A percentile compares a stretch with the other conserved stretches of the same genome.
These are phyloP conservation scores for Cucurbita pepo DNA, from an alignment of 306 rosid species.

Conservation along the genomic window DNA sequence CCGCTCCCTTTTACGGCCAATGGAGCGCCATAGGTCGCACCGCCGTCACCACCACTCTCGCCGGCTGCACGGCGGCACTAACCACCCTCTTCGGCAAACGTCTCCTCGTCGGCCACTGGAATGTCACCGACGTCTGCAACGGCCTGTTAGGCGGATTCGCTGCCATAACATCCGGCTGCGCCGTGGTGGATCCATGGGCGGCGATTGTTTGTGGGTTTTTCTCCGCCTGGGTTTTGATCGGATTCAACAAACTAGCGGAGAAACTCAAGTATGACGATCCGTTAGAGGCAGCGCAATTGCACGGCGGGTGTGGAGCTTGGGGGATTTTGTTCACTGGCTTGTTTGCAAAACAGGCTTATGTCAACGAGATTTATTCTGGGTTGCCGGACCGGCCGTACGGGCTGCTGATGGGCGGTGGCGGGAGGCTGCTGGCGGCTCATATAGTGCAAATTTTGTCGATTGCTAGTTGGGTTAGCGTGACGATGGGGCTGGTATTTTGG, in stretches of 20 bases:
- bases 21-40: constrained; percentile 59
- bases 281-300: constrained; percentile 46
- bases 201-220: constrained; percentile 49
- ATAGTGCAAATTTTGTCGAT: constrained; percentile 23
- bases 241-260: constrained; percentile 35
- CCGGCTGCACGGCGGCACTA: constrained; percentile 36
- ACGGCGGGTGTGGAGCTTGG: constrained; percentile 52
- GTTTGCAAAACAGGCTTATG: constrained; percentile 30
- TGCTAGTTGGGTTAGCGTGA: constrained; percentile 27
- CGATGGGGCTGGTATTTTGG: constrained; percentile 37
- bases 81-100: constrained; percentile 40
- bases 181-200: constrained; percentile 54
- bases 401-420: constrained; percentile 40
- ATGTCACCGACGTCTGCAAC: constrained; percentile 41
- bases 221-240: constrained; percentile 40
- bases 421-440: constrained; percentile 32
- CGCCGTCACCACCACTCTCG: constrained; percentile 40
- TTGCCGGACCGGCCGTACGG: constrained; percentile 27
- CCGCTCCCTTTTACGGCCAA: constrained; percentile 33
- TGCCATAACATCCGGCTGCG: constrained; percentile 40
- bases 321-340: constrained; percentile 41
- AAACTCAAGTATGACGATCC: constrained; percentile 36
- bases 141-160: constrained; percentile 54
- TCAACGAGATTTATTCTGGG: constrained; percentile 30
- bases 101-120: constrained; percentile 36